Evolutionary conservation across 78 protist species (phyloP).

Genomic region (Fonticula alba): DNA sequence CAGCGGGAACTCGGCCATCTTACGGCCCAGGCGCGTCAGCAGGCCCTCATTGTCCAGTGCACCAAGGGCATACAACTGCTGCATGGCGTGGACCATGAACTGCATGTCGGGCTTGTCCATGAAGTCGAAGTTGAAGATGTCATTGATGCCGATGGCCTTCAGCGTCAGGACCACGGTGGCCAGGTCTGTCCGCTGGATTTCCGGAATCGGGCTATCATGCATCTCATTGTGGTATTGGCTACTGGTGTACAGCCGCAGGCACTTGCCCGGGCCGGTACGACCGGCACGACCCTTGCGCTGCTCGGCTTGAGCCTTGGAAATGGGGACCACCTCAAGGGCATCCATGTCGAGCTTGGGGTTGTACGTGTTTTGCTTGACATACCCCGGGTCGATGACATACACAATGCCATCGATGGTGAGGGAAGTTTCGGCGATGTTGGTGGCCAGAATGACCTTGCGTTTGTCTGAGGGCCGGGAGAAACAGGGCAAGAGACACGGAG

Average conservation of each 20-base stretch:
- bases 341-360: conserved; percentile 90
- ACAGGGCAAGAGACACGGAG: too few species aligned
- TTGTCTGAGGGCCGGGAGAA: too few species aligned
- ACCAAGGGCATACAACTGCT: conserved; percentile 58
- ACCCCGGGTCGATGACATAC: conserved; percentile 69
- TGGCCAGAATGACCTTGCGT: conserved; percentile 66
- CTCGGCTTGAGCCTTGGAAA: conserved; percentile 76
- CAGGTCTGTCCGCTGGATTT: conserved; percentile 97
- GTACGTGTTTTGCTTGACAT: conserved; percentile 88
- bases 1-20: conserved; percentile 97
- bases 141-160: conserved; percentile 76
- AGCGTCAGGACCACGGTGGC: conserved; percentile 70
- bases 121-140: conserved; percentile 85
- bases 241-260: conserved; percentile 96
- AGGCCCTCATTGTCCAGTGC: conserved; percentile 96
- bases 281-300: conserved; percentile 94
- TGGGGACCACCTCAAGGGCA: conserved; percentile 83
- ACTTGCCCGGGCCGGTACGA: conserved; percentile 91
- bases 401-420: conserved; percentile 56
- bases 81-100: conserved; percentile 68
- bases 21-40: conserved; percentile 84
- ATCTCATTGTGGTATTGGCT: conserved; percentile 81
- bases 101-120: conserved; percentile 94
- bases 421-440: conserved; percentile 76
- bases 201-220: conserved; percentile 83